phyloP scores from a whole-genome alignment of 306 rosid species.

The Biancaea sappan region DNA sequence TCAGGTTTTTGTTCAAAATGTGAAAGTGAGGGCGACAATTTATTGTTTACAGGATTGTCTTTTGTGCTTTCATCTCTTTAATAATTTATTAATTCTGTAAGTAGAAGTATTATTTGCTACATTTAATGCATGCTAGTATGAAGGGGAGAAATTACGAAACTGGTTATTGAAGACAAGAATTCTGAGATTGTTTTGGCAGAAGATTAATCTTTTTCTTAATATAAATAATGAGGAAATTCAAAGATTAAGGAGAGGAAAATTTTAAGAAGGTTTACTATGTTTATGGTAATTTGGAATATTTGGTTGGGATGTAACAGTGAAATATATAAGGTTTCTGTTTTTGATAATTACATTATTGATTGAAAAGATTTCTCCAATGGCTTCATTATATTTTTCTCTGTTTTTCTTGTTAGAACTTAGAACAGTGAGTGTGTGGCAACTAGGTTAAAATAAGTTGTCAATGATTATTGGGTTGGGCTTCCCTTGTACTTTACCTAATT shows the following conservation, averaged over 20 bases:
- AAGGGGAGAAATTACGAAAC: background rate
- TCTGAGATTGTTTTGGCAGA: background rate
- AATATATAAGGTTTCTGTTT: constrained; percentile 15
- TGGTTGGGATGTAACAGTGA: constrained; percentile 12
- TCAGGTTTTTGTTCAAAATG: constrained; percentile 26
- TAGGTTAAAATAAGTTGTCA: no score
- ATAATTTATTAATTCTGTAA: background rate
- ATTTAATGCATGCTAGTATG: constrained; percentile 9
- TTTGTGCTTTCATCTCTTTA: constrained; percentile 5
- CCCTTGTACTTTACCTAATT: no score
- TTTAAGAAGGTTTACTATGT: constrained; percentile 7
- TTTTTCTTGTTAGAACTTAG: no score
- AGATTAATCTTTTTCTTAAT: constrained; percentile 15
- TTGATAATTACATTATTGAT: background rate
- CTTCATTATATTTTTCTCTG: constrained; percentile 33
- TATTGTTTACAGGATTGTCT: background rate
- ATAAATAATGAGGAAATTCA: constrained; percentile 4
- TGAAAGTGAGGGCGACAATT: constrained; percentile 23
- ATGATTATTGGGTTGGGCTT: no score
- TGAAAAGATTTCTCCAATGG: constrained; percentile 3
- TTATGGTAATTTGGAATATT: constrained; percentile 19
- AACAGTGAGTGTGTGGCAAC: no score
- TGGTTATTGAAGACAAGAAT: background rate
- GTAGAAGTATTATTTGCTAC: background rate
- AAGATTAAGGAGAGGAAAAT: background rate